These are phyloP conservation scores for Lumnitzera racemosa DNA, from an alignment of 345 rosid species.

Conservation along the genomic window DNA sequence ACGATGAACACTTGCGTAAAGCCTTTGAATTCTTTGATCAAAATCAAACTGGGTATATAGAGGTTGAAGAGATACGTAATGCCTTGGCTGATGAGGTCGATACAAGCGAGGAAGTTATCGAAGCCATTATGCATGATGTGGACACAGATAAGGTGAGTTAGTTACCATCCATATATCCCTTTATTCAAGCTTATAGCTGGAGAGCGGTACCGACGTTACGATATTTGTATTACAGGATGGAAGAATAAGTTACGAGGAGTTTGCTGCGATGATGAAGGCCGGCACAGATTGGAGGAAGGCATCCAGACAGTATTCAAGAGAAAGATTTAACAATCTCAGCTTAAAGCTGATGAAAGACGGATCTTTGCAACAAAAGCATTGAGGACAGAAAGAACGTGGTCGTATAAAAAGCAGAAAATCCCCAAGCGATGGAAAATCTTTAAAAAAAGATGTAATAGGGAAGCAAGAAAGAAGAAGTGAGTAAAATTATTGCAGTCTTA, in stretches of 20 bases:
- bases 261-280: slow-evolving; percentile 87
- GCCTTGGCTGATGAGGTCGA: slow-evolving; percentile 73
- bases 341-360: slow-evolving; percentile 73
- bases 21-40: slow-evolving; percentile 80
- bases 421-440: neutral
- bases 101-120: slow-evolving; percentile 66
- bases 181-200: neutral
- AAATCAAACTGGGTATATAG: slow-evolving; percentile 70
- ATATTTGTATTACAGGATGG: slow-evolving; percentile 53
- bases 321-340: slow-evolving; percentile 84
- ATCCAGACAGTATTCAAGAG: slow-evolving; percentile 88
- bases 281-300: slow-evolving; percentile 99
- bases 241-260: slow-evolving; percentile 81
- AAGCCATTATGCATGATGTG: slow-evolving; percentile 85
- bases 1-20: slow-evolving; percentile 79
- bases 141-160: slow-evolving; percentile 82
- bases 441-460: neutral
- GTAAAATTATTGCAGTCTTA: neutral
- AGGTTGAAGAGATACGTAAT: slow-evolving; percentile 73
- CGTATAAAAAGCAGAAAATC: slow-evolving; percentile 1
- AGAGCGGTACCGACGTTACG: neutral
- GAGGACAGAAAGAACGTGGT: slow-evolving; percentile 21
- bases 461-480: neutral
- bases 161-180: neutral
- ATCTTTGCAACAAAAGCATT: slow-evolving; percentile 38